phyloP scores from a whole-genome alignment of 192 early-diverging fungal genomes.

The Backusella circina region DNA sequence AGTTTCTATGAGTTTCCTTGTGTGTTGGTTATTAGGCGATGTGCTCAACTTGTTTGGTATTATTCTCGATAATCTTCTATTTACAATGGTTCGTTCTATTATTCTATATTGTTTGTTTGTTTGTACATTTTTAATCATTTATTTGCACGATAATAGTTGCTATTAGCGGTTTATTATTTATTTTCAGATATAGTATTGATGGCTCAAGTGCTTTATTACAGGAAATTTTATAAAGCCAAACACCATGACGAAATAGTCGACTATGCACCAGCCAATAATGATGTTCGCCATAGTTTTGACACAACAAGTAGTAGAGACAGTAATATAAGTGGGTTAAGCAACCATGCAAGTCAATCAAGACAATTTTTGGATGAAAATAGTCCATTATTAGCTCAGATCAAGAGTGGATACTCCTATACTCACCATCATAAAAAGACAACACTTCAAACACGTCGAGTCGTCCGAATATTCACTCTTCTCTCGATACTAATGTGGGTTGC shows the following conservation, averaged over 20 bases:
- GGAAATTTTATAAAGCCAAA: conserved; percentile 12
- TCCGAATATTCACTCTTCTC: conserved; percentile 6
- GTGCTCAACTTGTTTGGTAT: conserved; percentile 71
- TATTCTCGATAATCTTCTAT: conserved; percentile 59
- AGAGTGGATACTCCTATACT: neutral
- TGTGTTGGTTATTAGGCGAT: conserved; percentile 77
- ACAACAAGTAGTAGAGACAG: neutral
- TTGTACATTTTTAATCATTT: neutral
- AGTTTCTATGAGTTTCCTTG: conserved; percentile 65
- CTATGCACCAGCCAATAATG: neutral
- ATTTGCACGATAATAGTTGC: conserved; percentile 30
- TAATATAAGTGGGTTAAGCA: neutral
- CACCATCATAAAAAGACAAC: neutral
- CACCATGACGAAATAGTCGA: conserved; percentile 24
- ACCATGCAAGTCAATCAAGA: neutral
- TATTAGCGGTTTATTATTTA: conserved; percentile 71
- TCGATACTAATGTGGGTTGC: neutral
- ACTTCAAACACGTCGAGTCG: neutral
- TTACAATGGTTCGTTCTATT: conserved; percentile 52
- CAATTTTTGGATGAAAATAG: neutral
- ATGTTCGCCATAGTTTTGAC: neutral
- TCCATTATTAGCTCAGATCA: neutral
- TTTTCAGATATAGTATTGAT: conserved; percentile 65
- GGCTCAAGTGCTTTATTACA: conserved; percentile 65
- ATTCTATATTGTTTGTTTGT: neutral